Percentiles rank a stretch among this genome's conserved stretches.
phyloP scores from a whole-genome alignment of 148 eudicot species.

The Beta vulgaris region DNA sequence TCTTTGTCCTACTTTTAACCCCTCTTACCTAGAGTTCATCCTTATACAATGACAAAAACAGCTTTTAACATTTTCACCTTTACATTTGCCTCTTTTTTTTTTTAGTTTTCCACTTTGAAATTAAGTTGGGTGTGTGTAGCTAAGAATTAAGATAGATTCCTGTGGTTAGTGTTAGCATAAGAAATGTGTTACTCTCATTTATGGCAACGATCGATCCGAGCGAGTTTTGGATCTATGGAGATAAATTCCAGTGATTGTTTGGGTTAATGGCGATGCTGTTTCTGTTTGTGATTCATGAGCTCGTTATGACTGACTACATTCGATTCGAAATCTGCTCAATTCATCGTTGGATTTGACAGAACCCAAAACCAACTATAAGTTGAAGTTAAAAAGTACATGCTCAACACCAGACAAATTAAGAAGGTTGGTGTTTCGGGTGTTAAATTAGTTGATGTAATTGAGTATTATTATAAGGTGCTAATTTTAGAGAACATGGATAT shows the following conservation, averaged over 20 bases:
- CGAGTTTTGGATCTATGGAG: neutral
- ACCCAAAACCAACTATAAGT: no score
- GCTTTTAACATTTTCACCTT: slow-evolving; percentile 25
- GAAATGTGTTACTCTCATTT: slow-evolving; percentile 4
- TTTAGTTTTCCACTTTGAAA: no score
- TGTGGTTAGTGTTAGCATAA: neutral
- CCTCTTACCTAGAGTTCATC: slow-evolving; percentile 3
- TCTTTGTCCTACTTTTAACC: neutral
- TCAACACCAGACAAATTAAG: neutral
- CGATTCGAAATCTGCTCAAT: neutral
- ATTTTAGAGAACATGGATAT: slow-evolving; percentile 32
- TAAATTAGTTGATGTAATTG: slow-evolving; percentile 19
- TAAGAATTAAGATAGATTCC: slow-evolving; percentile 14
- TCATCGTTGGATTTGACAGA: slow-evolving; percentile 27
- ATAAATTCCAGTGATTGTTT: neutral
- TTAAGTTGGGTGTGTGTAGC: slow-evolving; percentile 20
- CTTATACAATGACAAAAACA: slow-evolving; percentile 26
- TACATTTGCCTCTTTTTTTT: slow-evolving; percentile 3
- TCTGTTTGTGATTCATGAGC: neutral
- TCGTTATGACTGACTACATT: neutral
- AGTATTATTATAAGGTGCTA: slow-evolving; percentile 29
- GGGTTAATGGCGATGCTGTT: neutral
- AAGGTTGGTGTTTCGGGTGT: slow-evolving; percentile 4
- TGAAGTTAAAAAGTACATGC: no score
- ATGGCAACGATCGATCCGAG: slow-evolving; percentile 22